These are phyloP conservation scores for Lenzites betulinus DNA, from an alignment of 768 basidiomycete genomes.

Conservation along the genomic window DNA sequence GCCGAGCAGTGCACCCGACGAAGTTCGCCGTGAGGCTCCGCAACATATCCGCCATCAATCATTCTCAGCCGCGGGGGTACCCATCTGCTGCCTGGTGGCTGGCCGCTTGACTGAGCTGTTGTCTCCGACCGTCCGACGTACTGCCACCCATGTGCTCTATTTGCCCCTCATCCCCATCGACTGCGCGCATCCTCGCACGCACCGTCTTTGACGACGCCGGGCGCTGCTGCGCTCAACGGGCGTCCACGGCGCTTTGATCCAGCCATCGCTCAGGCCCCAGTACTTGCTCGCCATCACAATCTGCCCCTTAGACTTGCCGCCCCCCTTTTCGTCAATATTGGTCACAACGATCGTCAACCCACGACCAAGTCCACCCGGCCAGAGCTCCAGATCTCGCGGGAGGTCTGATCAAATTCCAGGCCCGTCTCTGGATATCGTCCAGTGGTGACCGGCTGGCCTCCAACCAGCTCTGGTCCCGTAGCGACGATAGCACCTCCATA, in stretches of 20 bases:
- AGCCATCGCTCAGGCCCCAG: not conserved
- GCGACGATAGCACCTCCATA: too few species aligned
- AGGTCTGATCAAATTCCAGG: not conserved
- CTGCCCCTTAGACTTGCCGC: not conserved
- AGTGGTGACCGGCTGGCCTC: too few species aligned
- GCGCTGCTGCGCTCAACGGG: too few species aligned
- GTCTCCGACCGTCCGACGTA: too few species aligned
- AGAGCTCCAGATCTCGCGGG: not conserved
- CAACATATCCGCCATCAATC: not conserved
- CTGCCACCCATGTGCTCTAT: slow-evolving; percentile 18
- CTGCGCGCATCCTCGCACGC: not conserved
- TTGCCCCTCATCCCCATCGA: slow-evolving; percentile 1
- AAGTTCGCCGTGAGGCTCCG: not conserved
- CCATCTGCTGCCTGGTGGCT: not conserved
- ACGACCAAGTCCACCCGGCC: not conserved
- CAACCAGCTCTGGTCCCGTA: too few species aligned
- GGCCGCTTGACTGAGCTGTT: slow-evolving; percentile 6
- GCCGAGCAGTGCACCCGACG: not conserved
- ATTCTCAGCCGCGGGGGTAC: not conserved
- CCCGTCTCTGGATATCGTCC: too few species aligned
- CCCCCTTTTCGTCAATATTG: not conserved
- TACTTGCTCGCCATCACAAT: slow-evolving; percentile 1
- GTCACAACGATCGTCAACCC: not conserved
- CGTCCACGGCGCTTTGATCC: slow-evolving; percentile 7
- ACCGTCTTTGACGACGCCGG: not conserved